Evolutionary conservation across 345 rosid species (phyloP), one percentile per base, ranked within the genome.

Genomic region (Citrus trifoliata): DNA sequence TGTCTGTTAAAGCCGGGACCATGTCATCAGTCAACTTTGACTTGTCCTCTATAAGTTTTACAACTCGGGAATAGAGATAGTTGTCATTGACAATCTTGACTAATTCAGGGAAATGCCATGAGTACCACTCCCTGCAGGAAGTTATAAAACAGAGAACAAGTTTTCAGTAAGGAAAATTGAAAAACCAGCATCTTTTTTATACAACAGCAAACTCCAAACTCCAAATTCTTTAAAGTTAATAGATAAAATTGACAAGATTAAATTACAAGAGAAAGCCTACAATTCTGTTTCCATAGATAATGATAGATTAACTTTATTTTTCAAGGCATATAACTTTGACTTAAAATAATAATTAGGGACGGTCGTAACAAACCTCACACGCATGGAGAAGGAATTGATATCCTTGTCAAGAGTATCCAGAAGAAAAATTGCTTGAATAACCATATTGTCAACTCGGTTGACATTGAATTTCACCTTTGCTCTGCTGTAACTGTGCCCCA

Each of bases 401-500:
- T 96, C 99, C 77, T 96, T 96, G 78, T 94, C 99, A 74, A 96
- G 93, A 12, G 91, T 88, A 76, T 96, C 98, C 4, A 96, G 89
- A 77, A 93, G 90, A 81, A 93, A 94, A 51, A 94, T 96, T 51
- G 98, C 98, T 73, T 96, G 98, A 66, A 96, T 96, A 79, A 96
- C 96, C 98, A 96, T 96, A 76, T 94, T 94, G 73, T 96, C 98
- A 28, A 91, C 93, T 18, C 95, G 82, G 86, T 96, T 91, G 48
- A 94, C 97, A 80, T 96, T 96, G 87, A 96, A 96, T 86, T 96
- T 96, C 78, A 96, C 98, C 78, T 96, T 94, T 12, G 98, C 98
- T 83, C 99, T 87, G 82, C 97, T 96, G 86, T 94, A 96, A 78
- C 98, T 96, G 81, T 96, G 99, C 4, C 91, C 95, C 42, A 96